phyloP scores from a whole-genome alignment of 2,329 filamentous ascomycete genomes.

The Paracorniculantispora psalliotae region DNA sequence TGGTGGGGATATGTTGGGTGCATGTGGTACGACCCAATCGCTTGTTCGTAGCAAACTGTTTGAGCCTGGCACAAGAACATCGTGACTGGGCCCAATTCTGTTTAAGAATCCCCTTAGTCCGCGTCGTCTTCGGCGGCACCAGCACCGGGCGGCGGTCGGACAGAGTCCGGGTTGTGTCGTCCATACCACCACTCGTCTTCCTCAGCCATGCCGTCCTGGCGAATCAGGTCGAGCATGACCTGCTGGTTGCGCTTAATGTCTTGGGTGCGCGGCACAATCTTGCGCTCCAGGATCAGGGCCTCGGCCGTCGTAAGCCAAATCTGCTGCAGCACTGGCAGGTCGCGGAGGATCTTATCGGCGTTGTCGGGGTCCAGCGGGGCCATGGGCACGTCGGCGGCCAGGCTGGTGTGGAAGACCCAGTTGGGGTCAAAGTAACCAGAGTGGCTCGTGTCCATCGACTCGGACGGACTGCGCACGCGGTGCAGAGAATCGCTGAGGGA shows the following conservation, averaged over 20 bases:
- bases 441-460: slow-evolving; percentile 27
- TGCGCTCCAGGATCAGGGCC: slow-evolving; percentile 54
- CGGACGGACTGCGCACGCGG: slow-evolving; percentile 24
- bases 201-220: slow-evolving; percentile 53
- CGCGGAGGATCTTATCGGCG: slow-evolving; percentile 44
- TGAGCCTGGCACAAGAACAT: neutral
- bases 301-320: slow-evolving; percentile 62
- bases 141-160: slow-evolving; percentile 45
- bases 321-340: slow-evolving; percentile 53
- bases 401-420: slow-evolving; percentile 53
- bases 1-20: neutral
- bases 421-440: slow-evolving; percentile 30
- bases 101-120: slow-evolving; percentile 22
- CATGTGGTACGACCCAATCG: neutral
- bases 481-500: slow-evolving; percentile 22
- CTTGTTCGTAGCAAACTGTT: slow-evolving; percentile 5
- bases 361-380: slow-evolving; percentile 46
- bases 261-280: slow-evolving; percentile 51
- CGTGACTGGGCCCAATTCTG: neutral
- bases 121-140: slow-evolving; percentile 51
- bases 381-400: slow-evolving; percentile 60
- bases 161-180: slow-evolving; percentile 47
- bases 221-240: slow-evolving; percentile 60
- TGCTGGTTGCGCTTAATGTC: slow-evolving; percentile 61
- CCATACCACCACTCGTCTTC: slow-evolving; percentile 62